Conservation (phyloP, 768 basidiomycete species). For the Tylopilus balloui region DNA sequence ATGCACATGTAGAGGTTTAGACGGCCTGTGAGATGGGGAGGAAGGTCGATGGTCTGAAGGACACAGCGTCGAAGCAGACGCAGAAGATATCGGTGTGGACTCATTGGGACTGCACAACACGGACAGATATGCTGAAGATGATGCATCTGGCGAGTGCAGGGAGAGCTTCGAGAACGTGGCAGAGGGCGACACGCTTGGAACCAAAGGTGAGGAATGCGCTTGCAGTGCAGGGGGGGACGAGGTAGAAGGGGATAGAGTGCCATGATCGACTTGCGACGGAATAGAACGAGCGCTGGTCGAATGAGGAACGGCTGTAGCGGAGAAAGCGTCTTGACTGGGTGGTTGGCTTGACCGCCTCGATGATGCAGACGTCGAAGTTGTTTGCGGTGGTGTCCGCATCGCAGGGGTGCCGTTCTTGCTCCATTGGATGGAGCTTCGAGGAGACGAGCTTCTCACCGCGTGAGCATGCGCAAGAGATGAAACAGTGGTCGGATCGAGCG, state of each 20-base stretch:
- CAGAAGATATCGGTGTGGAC: background rate
- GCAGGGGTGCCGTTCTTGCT: constrained; percentile 13
- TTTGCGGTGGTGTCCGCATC: constrained; percentile 11
- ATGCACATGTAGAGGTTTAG: constrained; percentile 28
- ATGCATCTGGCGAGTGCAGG: constrained; percentile 34
- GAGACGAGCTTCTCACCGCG: constrained; percentile 16
- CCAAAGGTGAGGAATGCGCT: background rate
- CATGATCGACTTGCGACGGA: background rate
- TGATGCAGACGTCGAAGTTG: constrained; percentile 1
- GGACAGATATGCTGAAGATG: constrained; percentile 9
- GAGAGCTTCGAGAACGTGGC: constrained; percentile 52
- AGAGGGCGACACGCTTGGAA: constrained; percentile 39
- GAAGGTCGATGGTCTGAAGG: constrained; percentile 1
- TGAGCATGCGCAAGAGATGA: constrained; percentile 27
- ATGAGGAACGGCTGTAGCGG: background rate
- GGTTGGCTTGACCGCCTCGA: constrained; percentile 6
- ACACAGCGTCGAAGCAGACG: background rate
- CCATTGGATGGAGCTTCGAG: constrained; percentile 14
- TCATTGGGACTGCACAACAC: constrained; percentile 9
- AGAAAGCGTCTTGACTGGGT: background rate
- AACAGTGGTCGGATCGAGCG: constrained; percentile 38
- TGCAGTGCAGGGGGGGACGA: background rate
- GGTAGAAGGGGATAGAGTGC: background rate
- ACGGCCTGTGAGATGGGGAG: constrained; percentile 17
- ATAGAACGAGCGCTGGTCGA: background rate